phyloP scores from a whole-genome alignment of 805 yeast species.

The Clavispora phyllophila region DNA sequence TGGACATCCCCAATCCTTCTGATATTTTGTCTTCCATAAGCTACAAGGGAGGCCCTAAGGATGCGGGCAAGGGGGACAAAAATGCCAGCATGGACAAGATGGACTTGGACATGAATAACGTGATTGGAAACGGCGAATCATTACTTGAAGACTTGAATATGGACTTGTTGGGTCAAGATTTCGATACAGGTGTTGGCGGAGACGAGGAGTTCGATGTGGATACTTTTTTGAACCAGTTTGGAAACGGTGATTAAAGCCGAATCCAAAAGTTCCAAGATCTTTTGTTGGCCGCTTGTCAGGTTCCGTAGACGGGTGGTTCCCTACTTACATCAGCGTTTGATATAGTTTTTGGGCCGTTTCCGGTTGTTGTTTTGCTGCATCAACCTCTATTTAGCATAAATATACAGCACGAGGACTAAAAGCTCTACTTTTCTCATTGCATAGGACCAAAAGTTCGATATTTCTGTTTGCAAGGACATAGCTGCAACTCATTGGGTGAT shows the following conservation, averaged over 20 bases:
- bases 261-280: no score
- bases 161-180: constrained; percentile 33
- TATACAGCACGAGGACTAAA: no score
- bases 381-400: no score
- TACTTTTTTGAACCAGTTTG: constrained; percentile 40
- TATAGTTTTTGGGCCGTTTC: no score
- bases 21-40: constrained; percentile 28
- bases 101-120: constrained; percentile 32
- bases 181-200: constrained; percentile 19
- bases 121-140: constrained; percentile 36
- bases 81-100: constrained; percentile 7
- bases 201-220: constrained; percentile 44
- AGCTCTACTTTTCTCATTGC: no score
- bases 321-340: no score
- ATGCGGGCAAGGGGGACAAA: constrained; percentile 5
- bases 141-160: constrained; percentile 39
- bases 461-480: no score
- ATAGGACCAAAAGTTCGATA: no score
- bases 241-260: constrained; percentile 23
- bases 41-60: constrained; percentile 15
- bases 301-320: no score
- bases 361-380: no score
- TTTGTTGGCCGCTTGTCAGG: no score
- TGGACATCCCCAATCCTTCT: constrained; percentile 27
- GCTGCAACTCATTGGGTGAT: no score